Conservation (phyloP, 2,329 filamentous ascomycete species). For the Beauveria rudraprayagi region DNA sequence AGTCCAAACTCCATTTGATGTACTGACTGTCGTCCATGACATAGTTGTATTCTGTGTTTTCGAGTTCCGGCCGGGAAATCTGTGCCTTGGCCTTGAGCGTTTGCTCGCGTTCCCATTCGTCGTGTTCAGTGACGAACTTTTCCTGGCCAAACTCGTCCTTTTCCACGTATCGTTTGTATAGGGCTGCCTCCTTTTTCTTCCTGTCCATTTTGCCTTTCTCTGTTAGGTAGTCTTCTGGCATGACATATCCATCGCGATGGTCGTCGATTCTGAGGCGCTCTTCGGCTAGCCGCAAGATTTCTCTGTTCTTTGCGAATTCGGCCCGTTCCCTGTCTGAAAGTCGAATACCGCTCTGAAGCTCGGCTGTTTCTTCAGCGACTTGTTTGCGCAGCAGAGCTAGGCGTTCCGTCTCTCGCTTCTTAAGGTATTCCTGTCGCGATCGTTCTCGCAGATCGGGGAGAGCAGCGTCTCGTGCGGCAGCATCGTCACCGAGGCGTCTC, state of each 20-base stretch:
- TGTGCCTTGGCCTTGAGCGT: conserved; percentile 80
- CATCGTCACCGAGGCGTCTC: conserved; percentile 43
- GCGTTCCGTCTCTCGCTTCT: conserved; percentile 82
- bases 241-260: conserved; percentile 80
- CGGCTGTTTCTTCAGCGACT: conserved; percentile 79
- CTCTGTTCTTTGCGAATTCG: conserved; percentile 82
- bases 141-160: conserved; percentile 81
- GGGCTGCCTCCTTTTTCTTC: conserved; percentile 78
- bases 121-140: conserved; percentile 84
- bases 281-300: conserved; percentile 73
- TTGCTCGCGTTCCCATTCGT: conserved; percentile 94
- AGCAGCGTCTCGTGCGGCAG: conserved; percentile 59
- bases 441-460: conserved; percentile 73
- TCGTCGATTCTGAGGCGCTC: conserved; percentile 84
- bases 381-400: conserved; percentile 82
- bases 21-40: conserved; percentile 86
- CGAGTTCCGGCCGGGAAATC: conserved; percentile 64
- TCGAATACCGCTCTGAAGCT: conserved; percentile 66
- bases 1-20: conserved; percentile 75
- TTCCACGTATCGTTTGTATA: conserved; percentile 88
- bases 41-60: conserved; percentile 82
- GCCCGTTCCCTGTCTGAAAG: conserved; percentile 73
- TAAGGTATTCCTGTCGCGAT: conserved; percentile 85
- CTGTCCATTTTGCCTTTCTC: conserved; percentile 84
- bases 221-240: conserved; percentile 93